These are phyloP conservation scores for Zygosaccharomyces sapae DNA, from an alignment of 1,139 yeast species.

Conservation along the genomic window DNA sequence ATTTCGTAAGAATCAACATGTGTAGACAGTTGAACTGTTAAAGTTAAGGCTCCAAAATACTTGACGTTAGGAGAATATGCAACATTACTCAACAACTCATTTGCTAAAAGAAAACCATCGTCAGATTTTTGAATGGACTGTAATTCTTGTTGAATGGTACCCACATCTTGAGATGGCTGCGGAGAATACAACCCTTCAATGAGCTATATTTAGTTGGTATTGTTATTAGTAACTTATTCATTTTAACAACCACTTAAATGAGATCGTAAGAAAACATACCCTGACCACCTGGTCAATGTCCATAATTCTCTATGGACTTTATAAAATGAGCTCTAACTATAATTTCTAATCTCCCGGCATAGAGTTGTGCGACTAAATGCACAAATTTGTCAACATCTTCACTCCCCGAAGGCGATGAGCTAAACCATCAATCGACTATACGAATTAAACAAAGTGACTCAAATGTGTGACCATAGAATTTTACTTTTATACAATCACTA, in stretches of 20 bases:
- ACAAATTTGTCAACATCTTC: not conserved
- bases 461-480: not conserved
- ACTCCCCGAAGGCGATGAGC: not conserved
- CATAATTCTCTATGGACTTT: constrained; percentile 5
- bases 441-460: not conserved
- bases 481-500: constrained; percentile 29
- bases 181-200: constrained; percentile 33
- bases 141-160: constrained; percentile 47
- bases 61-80: constrained; percentile 46
- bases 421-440: not conserved
- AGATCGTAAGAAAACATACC: constrained; percentile 14
- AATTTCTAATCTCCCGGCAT: not conserved
- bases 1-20: constrained; percentile 21
- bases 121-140: constrained; percentile 54
- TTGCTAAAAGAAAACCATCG: constrained; percentile 50
- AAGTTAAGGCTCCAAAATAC: constrained; percentile 71
- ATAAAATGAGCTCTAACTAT: not conserved
- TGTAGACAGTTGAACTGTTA: constrained; percentile 51
- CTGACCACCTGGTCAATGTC: constrained; percentile 24
- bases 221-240: constrained; percentile 7
- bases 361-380: not conserved
- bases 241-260: not conserved
- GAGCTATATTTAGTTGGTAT: constrained; percentile 14
- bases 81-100: constrained; percentile 41
- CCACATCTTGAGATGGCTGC: constrained; percentile 40